Conservation (phyloP, 2,329 filamentous ascomycete genomes). For the Trichoderma simmonsii region DNA sequence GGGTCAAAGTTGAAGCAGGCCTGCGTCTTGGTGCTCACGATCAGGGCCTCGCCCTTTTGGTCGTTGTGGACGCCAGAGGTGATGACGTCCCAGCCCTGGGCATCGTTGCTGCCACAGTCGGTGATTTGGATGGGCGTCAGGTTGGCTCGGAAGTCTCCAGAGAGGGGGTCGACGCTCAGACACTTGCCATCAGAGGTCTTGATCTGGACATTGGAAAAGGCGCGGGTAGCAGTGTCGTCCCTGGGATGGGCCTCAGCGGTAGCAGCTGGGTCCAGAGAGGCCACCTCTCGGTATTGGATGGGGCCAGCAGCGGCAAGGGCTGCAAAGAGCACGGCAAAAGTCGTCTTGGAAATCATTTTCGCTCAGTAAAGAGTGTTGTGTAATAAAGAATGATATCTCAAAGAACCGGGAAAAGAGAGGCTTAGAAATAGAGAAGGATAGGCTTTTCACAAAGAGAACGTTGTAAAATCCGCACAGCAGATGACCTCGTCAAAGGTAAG, state of each 20-base stretch:
- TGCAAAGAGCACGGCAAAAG: constrained; percentile 4
- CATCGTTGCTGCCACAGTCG: constrained; percentile 41
- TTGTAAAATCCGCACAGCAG: constrained; percentile 23
- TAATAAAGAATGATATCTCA: not conserved
- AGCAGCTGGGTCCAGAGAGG: constrained; percentile 41
- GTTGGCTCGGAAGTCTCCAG: constrained; percentile 48
- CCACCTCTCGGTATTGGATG: constrained; percentile 28
- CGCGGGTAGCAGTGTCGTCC: constrained; percentile 43
- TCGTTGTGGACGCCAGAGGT: constrained; percentile 52
- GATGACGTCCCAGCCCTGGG: constrained; percentile 48
- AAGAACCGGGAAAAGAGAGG: not conserved
- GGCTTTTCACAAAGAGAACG: constrained; percentile 12
- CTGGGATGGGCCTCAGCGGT: constrained; percentile 45
- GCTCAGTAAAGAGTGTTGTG: not conserved
- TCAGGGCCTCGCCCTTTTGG: constrained; percentile 42
- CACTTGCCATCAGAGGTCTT: constrained; percentile 44
- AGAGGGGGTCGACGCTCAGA: constrained; percentile 45
- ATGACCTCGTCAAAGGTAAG: constrained; percentile 21
- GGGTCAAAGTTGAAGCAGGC: constrained; percentile 59
- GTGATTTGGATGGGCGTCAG: constrained; percentile 45
- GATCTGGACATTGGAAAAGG: constrained; percentile 44
- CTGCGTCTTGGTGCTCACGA: constrained; percentile 56
- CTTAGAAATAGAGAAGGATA: not conserved
- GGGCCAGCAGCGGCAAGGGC: constrained; percentile 17
- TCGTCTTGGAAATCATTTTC: constrained; percentile 11